Evolutionary conservation across 1,284 basidiomycete species (phyloP), one percentile per base, ranked within the genome.

Genomic region (Heterobasidion irregulare): DNA sequence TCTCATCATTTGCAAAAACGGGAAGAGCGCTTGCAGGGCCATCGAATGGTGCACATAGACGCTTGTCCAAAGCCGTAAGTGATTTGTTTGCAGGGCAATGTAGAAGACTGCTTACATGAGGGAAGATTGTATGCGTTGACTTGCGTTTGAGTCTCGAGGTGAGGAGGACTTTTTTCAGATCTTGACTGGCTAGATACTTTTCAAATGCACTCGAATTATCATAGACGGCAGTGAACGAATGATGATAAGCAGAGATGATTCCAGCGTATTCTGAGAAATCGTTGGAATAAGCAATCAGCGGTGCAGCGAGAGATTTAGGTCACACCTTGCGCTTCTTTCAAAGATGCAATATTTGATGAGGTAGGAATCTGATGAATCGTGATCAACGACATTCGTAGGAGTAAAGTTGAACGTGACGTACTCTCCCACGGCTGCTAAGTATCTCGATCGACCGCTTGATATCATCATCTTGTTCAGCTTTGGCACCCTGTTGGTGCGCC

Each of bases 131-230:
- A 52, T 59, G 57, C 15, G 13, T 15, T 15, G 18, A 8, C 46
- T 55, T 56, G 19, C 60, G 43, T 45, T 61, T 56, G 6, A 71
- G 61, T 34, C 56, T 60, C 26, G 43, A 47, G 47, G 58, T 47
- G 45, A 57, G 54, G 26, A 66, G 54, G 12, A 53, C 50, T 7
- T 55, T 43, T 8, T 54, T 47, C 15, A 62, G 55, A 35, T 63
- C 60, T 16, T 56, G 60, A 32, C 58, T 49, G 47, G 56, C 60
- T 54, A 67, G 62, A 56, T 65, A 70, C 53, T 55, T 56, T 50
- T 53, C 56, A 51, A 70, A 70, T 8, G 62, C 58, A 32, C 51
- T 55, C 16, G 62, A 71, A 41, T 53, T 63, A 50, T 70, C 70
- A 54, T 66, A 59, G 34, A 63, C 58, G 2, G 61, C 55, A 10